phyloP scores from a whole-genome alignment of 108 stramenopile genomes.

The Nannochloropsis granulata region DNA sequence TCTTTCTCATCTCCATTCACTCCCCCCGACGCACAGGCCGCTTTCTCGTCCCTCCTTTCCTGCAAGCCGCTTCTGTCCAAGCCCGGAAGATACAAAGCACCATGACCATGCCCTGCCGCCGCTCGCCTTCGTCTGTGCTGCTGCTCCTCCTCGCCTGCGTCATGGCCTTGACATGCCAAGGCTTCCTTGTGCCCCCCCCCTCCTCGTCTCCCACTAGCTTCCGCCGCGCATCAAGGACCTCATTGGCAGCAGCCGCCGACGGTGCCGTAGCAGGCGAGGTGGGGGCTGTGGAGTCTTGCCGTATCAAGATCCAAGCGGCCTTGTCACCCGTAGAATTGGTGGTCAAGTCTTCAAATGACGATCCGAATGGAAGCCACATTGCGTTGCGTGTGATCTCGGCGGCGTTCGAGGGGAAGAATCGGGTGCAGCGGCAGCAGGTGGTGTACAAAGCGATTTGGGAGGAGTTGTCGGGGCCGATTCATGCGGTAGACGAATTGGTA shows the following conservation, averaged over 20 bases:
- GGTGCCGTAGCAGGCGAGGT: background rate
- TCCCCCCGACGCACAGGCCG: too few relatives aligned
- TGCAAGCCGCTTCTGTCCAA: too few relatives aligned
- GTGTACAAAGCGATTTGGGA: constrained; percentile 90
- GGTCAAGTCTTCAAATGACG: constrained; percentile 42
- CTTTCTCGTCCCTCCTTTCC: too few relatives aligned
- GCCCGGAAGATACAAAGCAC: too few relatives aligned
- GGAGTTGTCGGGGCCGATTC: constrained; percentile 65
- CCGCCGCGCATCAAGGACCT: background rate
- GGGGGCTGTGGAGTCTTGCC: background rate
- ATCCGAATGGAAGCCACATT: constrained; percentile 79
- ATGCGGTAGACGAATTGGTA: constrained; percentile 76
- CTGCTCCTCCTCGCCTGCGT: too few relatives aligned
- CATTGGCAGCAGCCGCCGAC: background rate
- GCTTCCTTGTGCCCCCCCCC: too few relatives aligned
- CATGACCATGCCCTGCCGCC: too few relatives aligned
- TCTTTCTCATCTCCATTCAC: too few relatives aligned
- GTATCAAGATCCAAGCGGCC: background rate
- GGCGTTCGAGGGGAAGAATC: constrained; percentile 59
- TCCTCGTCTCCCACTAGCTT: too few relatives aligned
- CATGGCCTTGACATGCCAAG: too few relatives aligned
- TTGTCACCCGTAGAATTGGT: background rate
- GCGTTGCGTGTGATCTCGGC: constrained; percentile 57
- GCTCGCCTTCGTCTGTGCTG: too few relatives aligned
- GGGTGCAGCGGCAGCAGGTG: constrained; percentile 68